phyloP scores from a whole-genome alignment of 2,329 filamentous ascomycete species.

The Penicillium sp. region DNA sequence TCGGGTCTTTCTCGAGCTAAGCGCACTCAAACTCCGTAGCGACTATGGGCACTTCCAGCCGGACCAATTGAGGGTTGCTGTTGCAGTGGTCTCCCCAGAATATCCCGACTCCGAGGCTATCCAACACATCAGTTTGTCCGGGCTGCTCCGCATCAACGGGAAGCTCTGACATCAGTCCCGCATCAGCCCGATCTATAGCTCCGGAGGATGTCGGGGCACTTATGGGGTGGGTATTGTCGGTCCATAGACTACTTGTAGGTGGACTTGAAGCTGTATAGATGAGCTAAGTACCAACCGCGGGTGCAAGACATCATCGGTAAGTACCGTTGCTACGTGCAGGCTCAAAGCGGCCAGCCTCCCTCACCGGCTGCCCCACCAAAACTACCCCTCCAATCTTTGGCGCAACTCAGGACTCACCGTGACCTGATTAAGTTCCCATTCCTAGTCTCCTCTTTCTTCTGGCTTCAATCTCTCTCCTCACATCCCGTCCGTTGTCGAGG shows the following conservation, averaged over 20 bases:
- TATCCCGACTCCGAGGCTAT: slow-evolving; percentile 28
- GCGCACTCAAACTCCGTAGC: slow-evolving; percentile 5
- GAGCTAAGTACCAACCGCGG: slow-evolving; percentile 1
- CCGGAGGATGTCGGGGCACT: slow-evolving; percentile 23
- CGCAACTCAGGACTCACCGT: slow-evolving; percentile 29
- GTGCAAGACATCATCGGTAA: slow-evolving; percentile 7
- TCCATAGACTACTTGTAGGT: not conserved
- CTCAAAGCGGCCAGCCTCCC: slow-evolving; percentile 15
- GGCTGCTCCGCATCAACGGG: slow-evolving; percentile 28
- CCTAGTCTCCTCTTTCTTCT: slow-evolving; percentile 3
- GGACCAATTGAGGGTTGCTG: slow-evolving; percentile 19
- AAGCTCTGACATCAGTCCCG: slow-evolving; percentile 42
- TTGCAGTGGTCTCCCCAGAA: slow-evolving; percentile 21
- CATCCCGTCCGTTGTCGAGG: slow-evolving; percentile 12
- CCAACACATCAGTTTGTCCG: slow-evolving; percentile 13
- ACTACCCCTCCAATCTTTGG: slow-evolving; percentile 21
- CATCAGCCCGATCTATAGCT: slow-evolving; percentile 39
- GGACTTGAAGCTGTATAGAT: not conserved
- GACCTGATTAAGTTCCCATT: slow-evolving; percentile 20
- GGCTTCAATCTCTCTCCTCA: slow-evolving; percentile 7
- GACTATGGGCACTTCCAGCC: slow-evolving; percentile 19
- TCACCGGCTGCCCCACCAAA: slow-evolving; percentile 28
- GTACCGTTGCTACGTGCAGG: slow-evolving; percentile 13
- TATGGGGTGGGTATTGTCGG: not conserved
- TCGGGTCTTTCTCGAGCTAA: not conserved